Evolutionary conservation across 805 yeast genomes (phyloP), one percentile per base, ranked within the genome.

Genomic region (Candida quercuum): DNA sequence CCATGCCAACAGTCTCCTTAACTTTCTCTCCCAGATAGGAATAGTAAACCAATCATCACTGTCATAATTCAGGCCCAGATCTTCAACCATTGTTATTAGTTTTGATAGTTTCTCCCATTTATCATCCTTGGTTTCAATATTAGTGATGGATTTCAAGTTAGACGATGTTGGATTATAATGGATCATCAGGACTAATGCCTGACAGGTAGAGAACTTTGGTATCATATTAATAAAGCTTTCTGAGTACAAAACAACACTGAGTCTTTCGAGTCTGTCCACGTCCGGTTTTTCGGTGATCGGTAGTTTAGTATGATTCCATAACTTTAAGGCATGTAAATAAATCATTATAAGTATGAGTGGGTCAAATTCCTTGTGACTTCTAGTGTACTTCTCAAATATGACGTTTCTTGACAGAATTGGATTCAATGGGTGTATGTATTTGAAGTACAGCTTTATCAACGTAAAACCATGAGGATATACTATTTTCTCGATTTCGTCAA

Each of bases 151-250:
- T 6, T 34, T 32, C 19, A 30, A 34, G 36, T 43, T 24, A 13
- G 13, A 5, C 6, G 32, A 29, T 7, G 13, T 10, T 29, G 24
- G 42, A 3, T 44, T 27, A 37, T 59, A 57, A 29, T 57, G 51
- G 25, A 56, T 31, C 19, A 68, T 42, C 20, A 68, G 45, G 20
- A 67, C 43, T 5, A 68, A 60, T 0, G 67, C 67, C 45, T 68
- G 73, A 15, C 66, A 53, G 2, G 63, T 60, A 4, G 67, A 57
- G 20, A 63, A 48, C 23, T 64, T 56, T 24, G 51, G 51, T 2
- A 63, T 51, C 9, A 47, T 28, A 32, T 52, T 52, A 15, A 47
- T 46, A 17, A 54, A 27, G 26, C 48, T 47, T 22, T 56, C 61
- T 11, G 52, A 47, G 39, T 53, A 52, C 3, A 56, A 37, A 4